A percentile compares a stretch with the other conserved stretches of the same genome.
phyloP scores from a whole-genome alignment of 768 basidiomycete genomes.

The Termitomyces sp. region DNA sequence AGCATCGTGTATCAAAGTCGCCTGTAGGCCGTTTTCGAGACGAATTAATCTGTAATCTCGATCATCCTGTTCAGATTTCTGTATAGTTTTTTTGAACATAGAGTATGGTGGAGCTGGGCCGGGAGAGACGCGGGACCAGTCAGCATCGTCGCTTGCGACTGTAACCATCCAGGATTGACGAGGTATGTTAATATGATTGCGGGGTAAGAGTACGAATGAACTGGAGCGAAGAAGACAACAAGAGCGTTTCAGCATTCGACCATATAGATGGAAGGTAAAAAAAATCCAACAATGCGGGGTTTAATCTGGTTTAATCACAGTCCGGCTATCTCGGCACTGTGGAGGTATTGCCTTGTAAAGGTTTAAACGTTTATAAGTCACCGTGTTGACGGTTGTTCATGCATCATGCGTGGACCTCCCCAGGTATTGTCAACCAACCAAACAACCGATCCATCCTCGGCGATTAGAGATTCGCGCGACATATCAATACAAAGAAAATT shows the following conservation, averaged over 20 bases:
- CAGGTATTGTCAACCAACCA: too few relatives aligned
- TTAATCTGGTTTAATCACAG: slow-evolving; percentile 5
- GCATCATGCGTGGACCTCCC: too few relatives aligned
- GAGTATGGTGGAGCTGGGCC: slow-evolving; percentile 37
- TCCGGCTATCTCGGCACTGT: slow-evolving; percentile 8
- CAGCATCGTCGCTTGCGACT: slow-evolving; percentile 7
- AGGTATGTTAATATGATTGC: not conserved
- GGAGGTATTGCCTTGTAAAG: not conserved
- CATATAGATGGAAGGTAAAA: not conserved
- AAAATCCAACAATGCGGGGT: not conserved
- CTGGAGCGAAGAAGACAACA: slow-evolving; percentile 2
- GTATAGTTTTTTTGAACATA: slow-evolving; percentile 54
- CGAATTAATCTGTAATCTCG: slow-evolving; percentile 76
- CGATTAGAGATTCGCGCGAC: too few relatives aligned
- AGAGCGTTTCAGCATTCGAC: slow-evolving; percentile 11
- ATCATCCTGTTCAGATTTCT: slow-evolving; percentile 74
- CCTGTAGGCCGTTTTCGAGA: slow-evolving; percentile 88
- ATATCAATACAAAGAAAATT: too few relatives aligned
- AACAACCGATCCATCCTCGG: too few relatives aligned
- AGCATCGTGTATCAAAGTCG: slow-evolving; percentile 75
- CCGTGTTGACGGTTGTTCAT: too few relatives aligned
- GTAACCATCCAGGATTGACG: slow-evolving; percentile 15
- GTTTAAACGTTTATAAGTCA: too few relatives aligned
- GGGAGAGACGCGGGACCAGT: slow-evolving; percentile 32
- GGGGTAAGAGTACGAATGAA: not conserved